Base-by-base conservation (phyloP, 1,139 yeast species). In the Zhuliangozyma parablackwelliae region DNA sequence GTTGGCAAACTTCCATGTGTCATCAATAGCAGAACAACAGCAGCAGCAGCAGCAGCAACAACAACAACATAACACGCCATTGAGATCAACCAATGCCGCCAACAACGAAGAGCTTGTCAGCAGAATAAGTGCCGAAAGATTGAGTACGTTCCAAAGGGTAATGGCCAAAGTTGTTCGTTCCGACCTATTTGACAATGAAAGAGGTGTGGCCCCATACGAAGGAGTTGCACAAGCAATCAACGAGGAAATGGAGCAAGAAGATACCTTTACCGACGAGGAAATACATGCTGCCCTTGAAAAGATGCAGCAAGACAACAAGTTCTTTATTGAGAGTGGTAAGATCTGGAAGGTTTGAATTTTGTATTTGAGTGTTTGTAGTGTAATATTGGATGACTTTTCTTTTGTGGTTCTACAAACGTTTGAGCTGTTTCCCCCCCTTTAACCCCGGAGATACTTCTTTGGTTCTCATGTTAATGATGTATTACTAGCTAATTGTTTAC, bases 271-370 rank as follows among this genome's bases (percentile, higher is more conserved):
- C 10, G 53, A 54, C 4, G 61, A 54, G 6, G 94, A 84, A 56
- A 71, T 76, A 39, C 53, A 58, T 24, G 72, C 75, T 13, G 89
- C 82, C 16, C 58, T 82, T 36, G 57, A 57, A 25, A 61, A 60
- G 37, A 65, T 84, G 75, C 72, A 69, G 34, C 66, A 61, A 5
- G 78, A 78, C 47, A 80, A 79, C 48, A 72, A 78, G 50, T 54
- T 83, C 37, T 76, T 79, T 78, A 53, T 72, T 24, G 72, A 79
- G 28, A 88, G 80, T 35, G 84, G 75, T 26, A 75, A 76, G 54
- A 71, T 82, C 31, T 81, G 24, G 24, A 23, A 23, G 24, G 10
- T 23, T 23, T 23, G 24, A 23, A 6, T 23, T 16, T 16, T 16
- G n/a, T n/a, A n/a, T n/a, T 16, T 16, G 16, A 3, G 4, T 16